These are phyloP conservation scores for Trichoderma hamatum DNA, from an alignment of 2,329 filamentous ascomycete species.

Conservation along the genomic window DNA sequence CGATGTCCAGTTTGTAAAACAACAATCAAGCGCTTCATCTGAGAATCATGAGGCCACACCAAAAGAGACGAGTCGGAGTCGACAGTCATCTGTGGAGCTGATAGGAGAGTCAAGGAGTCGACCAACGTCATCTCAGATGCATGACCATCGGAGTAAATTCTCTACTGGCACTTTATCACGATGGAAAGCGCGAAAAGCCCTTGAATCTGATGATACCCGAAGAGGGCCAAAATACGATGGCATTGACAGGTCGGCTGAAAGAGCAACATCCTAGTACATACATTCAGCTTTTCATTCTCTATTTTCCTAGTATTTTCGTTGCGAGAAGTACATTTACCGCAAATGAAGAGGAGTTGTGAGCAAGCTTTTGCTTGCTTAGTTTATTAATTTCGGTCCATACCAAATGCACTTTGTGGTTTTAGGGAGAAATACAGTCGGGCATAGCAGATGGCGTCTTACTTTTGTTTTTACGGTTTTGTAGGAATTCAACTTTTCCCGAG, in stretches of 20 bases:
- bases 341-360: neutral
- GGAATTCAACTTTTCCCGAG: neutral
- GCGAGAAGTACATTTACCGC: neutral
- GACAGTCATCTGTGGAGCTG: conserved; percentile 21
- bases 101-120: neutral
- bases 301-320: neutral
- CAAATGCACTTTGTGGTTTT: neutral
- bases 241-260: conserved; percentile 35
- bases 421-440: neutral
- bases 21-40: conserved; percentile 5
- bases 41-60: neutral
- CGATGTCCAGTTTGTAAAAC: conserved; percentile 12
- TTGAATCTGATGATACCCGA: conserved; percentile 30
- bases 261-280: neutral
- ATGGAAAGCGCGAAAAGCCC: conserved; percentile 22
- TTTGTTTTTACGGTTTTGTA: neutral
- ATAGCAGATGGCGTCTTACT: conserved; percentile 11
- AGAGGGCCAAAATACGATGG: conserved; percentile 38
- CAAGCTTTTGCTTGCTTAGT: conserved; percentile 3
- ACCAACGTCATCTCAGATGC: neutral
- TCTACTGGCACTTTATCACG: neutral
- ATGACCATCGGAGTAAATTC: neutral
- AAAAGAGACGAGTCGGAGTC: neutral
- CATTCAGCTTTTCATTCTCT: neutral
- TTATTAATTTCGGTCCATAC: neutral